These are phyloP conservation scores for Stagonosporopsis cucurbitacearum DNA, from an alignment of 2,329 filamentous ascomycete species.

Conservation along the genomic window DNA sequence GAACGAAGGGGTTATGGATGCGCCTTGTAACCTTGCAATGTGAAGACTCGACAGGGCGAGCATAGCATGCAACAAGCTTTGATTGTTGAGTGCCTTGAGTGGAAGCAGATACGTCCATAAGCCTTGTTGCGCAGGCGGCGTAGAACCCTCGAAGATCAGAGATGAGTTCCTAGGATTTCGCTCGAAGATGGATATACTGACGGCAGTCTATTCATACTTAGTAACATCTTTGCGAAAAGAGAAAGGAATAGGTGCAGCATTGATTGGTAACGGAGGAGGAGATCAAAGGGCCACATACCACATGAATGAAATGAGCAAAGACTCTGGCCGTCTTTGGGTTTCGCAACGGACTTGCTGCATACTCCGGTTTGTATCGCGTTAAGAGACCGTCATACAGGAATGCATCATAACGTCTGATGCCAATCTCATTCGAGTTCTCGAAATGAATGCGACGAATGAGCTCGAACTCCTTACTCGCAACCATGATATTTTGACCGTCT, in stretches of 20 bases:
- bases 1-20: slow-evolving; percentile 78
- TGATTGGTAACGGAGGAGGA: background rate
- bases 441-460: slow-evolving; percentile 48
- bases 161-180: slow-evolving; percentile 77
- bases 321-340: slow-evolving; percentile 81
- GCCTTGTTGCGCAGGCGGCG: slow-evolving; percentile 41
- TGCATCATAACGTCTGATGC: slow-evolving; percentile 53
- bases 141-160: slow-evolving; percentile 64
- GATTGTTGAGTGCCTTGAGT: slow-evolving; percentile 80
- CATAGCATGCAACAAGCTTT: slow-evolving; percentile 89
- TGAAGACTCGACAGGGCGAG: slow-evolving; percentile 86
- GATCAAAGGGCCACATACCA: slow-evolving; percentile 47
- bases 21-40: slow-evolving; percentile 79
- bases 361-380: slow-evolving; percentile 54
- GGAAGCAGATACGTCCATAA: slow-evolving; percentile 77
- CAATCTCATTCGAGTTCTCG: slow-evolving; percentile 44
- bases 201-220: slow-evolving; percentile 65
- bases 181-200: slow-evolving; percentile 86
- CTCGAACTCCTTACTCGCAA: slow-evolving; percentile 42
- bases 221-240: background rate
- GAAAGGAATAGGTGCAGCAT: no score
- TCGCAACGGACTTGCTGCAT: slow-evolving; percentile 69
- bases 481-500: slow-evolving; percentile 29
- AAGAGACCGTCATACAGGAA: slow-evolving; percentile 57
- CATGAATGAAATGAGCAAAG: slow-evolving; percentile 90